Conservation (phyloP, 768 basidiomycete genomes). For the Vararia minispora region DNA sequence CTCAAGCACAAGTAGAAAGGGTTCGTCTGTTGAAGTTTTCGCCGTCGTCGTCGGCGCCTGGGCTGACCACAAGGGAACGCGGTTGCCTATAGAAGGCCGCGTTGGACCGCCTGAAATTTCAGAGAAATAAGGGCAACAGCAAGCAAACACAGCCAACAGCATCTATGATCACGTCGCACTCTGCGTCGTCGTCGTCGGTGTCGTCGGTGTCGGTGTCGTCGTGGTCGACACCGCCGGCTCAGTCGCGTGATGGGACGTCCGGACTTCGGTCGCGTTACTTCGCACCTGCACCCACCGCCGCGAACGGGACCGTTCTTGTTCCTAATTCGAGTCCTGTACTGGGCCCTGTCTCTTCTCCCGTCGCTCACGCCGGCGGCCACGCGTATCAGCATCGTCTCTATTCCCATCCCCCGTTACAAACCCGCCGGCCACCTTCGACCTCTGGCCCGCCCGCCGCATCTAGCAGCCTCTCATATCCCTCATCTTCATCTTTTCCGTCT, state of each 20-base stretch:
- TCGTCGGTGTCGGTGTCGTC: conserved; percentile 13
- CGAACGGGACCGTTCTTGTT: conserved; percentile 54
- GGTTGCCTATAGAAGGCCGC: conserved; percentile 28
- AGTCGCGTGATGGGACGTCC: conserved; percentile 67
- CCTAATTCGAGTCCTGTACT: conserved; percentile 63
- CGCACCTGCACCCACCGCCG: conserved; percentile 34
- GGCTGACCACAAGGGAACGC: conserved; percentile 22
- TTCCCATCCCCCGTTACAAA: too few relatives aligned
- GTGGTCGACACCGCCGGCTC: conserved; percentile 35
- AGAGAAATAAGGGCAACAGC: conserved; percentile 22
- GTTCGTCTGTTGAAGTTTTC: conserved; percentile 15
- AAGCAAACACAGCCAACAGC: conserved; percentile 21
- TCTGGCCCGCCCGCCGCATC: too few relatives aligned
- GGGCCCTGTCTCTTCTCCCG: conserved; percentile 27
- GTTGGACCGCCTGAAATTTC: conserved; percentile 35
- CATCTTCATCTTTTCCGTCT: too few relatives aligned
- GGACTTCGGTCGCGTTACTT: conserved; percentile 43
- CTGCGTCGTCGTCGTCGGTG: conserved; percentile 14
- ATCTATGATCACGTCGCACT: conserved; percentile 9
- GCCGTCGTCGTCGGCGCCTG: conserved; percentile 21
- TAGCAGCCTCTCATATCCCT: too few relatives aligned
- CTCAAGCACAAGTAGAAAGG: conserved; percentile 11
- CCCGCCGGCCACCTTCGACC: too few relatives aligned
- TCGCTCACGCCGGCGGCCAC: too few relatives aligned
- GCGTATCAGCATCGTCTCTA: too few relatives aligned